Base-by-base conservation (phyloP, 2,329 filamentous ascomycete genomes). In the Exophiala oligosperma region DNA sequence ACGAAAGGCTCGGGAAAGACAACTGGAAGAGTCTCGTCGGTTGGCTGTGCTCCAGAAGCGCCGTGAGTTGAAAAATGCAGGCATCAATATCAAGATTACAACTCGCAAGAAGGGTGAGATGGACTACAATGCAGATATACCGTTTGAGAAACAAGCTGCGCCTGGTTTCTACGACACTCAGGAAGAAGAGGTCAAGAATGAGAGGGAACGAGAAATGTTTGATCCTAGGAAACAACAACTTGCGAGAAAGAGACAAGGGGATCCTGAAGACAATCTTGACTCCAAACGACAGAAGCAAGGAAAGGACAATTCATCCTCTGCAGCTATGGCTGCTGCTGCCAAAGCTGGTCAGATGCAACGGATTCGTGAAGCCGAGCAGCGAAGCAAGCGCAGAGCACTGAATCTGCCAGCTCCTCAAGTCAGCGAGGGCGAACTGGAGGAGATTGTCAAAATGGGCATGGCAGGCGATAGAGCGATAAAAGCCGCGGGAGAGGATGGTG, bases 121-220 rank as follows among this genome's bases (percentile, higher is more conserved):
- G 91, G 94, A 99, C 75, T 99, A 99, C 79, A 99, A 99, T 74
- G 94, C 94, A 68, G 94, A 99, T 68, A 96, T 99, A 64, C 94
- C 94, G 0, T 97, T 99, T 65, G 94, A 99, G 74, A 97, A 94
- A 75, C 90, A 90, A 64, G 88, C 94, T 0, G 88, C 89, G 0
- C 79, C 87, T 23, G 94, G 94, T 11, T 99, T 99, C 72, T 96
- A 93, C 76, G 93, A 99, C 72, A 99, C 94, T 0, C 80, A 80
- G 2, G 92, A 97, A 12, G 94, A 99, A 71, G 79, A 89, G 65
- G 76, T 79, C 3, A 82, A 81, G 65, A 99, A 99, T 73, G 93
- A 99, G 74, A 84, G 83, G 59, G 88, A 96, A 71, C 85, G 91
- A 51, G 86, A 90, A 57, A 85, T 87, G 54, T 97, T 97, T 66